phyloP scores from a whole-genome alignment of 441 rosid genomes.

The Bocquillonia castaneifolia region DNA sequence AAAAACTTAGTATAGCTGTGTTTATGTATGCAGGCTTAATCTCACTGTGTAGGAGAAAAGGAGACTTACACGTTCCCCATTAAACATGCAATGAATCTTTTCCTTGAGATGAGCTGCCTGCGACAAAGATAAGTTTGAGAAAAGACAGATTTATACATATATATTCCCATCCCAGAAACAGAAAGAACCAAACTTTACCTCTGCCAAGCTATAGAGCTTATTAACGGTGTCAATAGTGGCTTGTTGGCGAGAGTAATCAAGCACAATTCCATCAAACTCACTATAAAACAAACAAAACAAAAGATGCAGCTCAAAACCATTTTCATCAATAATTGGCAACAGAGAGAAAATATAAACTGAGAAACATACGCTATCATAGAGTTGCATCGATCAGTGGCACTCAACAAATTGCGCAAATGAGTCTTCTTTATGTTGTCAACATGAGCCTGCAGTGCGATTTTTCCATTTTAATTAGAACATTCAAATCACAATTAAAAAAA shows the following conservation, averaged over 20 bases:
- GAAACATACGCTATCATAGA: slow-evolving; percentile 66
- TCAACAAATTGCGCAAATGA: slow-evolving; percentile 77
- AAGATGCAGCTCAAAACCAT: background rate
- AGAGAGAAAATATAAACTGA: background rate
- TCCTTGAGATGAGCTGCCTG: slow-evolving; percentile 71
- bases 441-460: slow-evolving; percentile 64
- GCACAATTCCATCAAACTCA: slow-evolving; percentile 63
- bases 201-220: slow-evolving; percentile 67
- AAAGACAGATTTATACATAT: background rate
- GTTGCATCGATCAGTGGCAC: slow-evolving; percentile 58
- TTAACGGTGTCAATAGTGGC: slow-evolving; percentile 64
- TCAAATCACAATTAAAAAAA: too few species aligned
- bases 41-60: background rate
- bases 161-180: background rate
- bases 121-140: background rate
- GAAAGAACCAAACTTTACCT: slow-evolving; percentile 40
- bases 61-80: slow-evolving; percentile 69
- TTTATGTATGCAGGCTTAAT: background rate
- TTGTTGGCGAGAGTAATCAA: slow-evolving; percentile 78
- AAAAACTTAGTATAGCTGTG: too few species aligned
- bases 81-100: slow-evolving; percentile 67
- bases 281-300: slow-evolving; percentile 32
- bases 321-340: background rate
- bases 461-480: too few species aligned
- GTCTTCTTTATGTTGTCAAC: slow-evolving; percentile 67